Percentiles rank a stretch among this genome's conserved stretches.
These are phyloP conservation scores for Marsdenia floribunda DNA, from an alignment of 257 asterid species.

Conservation along the genomic window DNA sequence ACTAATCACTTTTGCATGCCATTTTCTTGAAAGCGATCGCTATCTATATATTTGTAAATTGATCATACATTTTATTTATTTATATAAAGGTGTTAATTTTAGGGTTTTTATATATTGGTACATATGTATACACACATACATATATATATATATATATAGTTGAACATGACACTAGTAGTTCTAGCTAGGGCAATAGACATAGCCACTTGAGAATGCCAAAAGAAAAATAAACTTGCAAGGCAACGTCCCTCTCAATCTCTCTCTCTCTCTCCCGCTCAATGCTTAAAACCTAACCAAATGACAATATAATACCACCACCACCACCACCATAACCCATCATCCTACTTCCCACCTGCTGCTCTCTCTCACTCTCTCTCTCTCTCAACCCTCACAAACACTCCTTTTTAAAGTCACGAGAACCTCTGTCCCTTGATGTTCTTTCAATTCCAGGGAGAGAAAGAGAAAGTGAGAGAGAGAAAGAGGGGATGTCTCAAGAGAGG, in stretches of 20 bases:
- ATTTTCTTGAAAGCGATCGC: too few relatives aligned
- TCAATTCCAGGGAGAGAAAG: slow-evolving; percentile 43
- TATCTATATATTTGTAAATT: too few relatives aligned
- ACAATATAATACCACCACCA: slow-evolving; percentile 14
- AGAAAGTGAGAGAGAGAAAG: slow-evolving; percentile 23
- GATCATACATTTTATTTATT: too few relatives aligned
- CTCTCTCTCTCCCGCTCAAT: slow-evolving; percentile 35
- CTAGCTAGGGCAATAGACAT: slow-evolving; percentile 42
- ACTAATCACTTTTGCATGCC: not conserved
- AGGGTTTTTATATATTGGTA: not conserved
- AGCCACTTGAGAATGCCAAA: slow-evolving; percentile 21
- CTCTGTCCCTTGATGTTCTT: slow-evolving; percentile 32
- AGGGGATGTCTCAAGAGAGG: slow-evolving; percentile 46
- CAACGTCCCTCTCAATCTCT: slow-evolving; percentile 41
- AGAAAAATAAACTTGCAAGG: slow-evolving; percentile 19
- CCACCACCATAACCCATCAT: not conserved
- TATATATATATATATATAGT: slow-evolving; percentile 2
- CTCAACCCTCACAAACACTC: slow-evolving; percentile 7
- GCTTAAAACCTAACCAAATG: slow-evolving; percentile 29
- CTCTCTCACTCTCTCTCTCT: slow-evolving; percentile 14
- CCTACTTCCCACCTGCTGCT: not conserved
- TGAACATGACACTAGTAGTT: slow-evolving; percentile 25
- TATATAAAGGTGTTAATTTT: too few relatives aligned
- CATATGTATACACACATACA: too few relatives aligned
- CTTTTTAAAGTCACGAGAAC: slow-evolving; percentile 68